phyloP scores from a whole-genome alignment of 1,284 basidiomycete species.

The Trichosporon sp. region DNA sequence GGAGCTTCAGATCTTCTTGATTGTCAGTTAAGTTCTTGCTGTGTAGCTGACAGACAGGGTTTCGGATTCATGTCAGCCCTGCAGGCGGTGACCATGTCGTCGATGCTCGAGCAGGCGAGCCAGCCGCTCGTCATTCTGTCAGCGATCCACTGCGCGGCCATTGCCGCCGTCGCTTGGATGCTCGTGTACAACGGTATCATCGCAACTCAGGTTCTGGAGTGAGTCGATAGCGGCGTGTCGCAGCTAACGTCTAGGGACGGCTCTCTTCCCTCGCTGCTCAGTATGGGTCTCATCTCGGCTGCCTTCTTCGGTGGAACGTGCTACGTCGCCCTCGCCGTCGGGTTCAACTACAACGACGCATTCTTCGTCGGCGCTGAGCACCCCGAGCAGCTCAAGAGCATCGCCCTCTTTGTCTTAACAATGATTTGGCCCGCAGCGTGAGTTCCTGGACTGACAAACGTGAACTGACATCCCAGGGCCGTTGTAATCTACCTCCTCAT shows the following conservation, averaged over 20 bases:
- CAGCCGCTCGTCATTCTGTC: constrained; percentile 70
- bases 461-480: constrained; percentile 59
- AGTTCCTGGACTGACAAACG: constrained; percentile 45
- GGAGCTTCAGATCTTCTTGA: constrained; percentile 47
- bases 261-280: constrained; percentile 59
- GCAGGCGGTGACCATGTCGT: constrained; percentile 75
- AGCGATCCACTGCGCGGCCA: constrained; percentile 68
- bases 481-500: constrained; percentile 67
- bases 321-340: constrained; percentile 78
- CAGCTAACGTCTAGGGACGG: constrained; percentile 62
- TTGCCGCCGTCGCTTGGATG: constrained; percentile 73
- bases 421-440: constrained; percentile 80
- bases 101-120: constrained; percentile 68
- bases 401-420: constrained; percentile 74
- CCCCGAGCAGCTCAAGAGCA: constrained; percentile 62
- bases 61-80: constrained; percentile 74
- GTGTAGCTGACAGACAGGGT: constrained; percentile 46
- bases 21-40: constrained; percentile 33
- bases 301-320: constrained; percentile 70
- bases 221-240: constrained; percentile 27
- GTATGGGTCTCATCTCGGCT: constrained; percentile 63
- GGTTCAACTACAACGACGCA: constrained; percentile 64
- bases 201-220: constrained; percentile 68
- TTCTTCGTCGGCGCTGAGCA: constrained; percentile 61
- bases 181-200: constrained; percentile 76